Evolutionary conservation across 148 eudicot species (phyloP).

Genomic region (Silene latifolia): DNA sequence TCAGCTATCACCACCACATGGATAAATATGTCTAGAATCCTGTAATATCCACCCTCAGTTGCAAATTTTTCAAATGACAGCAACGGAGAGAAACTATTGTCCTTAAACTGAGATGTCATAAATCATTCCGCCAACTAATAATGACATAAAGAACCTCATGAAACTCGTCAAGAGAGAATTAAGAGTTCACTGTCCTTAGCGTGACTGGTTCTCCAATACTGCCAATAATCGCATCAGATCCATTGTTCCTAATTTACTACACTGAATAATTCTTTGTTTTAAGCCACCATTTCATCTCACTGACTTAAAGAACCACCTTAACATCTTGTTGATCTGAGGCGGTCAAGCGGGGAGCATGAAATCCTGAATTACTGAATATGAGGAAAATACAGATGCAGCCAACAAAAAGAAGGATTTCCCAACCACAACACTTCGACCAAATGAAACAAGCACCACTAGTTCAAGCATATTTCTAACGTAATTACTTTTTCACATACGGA

Average conservation of each 20-base stretch:
- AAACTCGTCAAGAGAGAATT: not conserved
- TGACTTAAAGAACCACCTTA: not conserved
- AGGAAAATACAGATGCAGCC: not conserved
- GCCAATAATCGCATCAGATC: not conserved
- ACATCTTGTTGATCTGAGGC: not conserved
- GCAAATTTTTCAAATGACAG: not conserved
- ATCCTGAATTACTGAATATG: not conserved
- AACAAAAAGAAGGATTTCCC: not conserved
- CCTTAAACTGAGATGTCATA: not conserved
- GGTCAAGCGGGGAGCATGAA: not conserved
- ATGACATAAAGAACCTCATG: not conserved
- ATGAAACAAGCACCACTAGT: not conserved
- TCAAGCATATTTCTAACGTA: not conserved
- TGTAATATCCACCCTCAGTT: not conserved
- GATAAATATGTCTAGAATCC: not conserved
- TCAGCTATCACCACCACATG: not conserved
- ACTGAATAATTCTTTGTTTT: not conserved
- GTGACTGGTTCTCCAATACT: not conserved
- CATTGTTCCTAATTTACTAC: not conserved
- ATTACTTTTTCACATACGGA: no score
- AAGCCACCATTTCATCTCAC: not conserved
- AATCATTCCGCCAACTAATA: not conserved
- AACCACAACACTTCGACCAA: not conserved
- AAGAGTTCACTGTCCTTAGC: not conserved
- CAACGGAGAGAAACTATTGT: not conserved